Base-by-base conservation (phyloP, 2,329 filamentous ascomycete species). In the Cryphonectria carpinicola region DNA sequence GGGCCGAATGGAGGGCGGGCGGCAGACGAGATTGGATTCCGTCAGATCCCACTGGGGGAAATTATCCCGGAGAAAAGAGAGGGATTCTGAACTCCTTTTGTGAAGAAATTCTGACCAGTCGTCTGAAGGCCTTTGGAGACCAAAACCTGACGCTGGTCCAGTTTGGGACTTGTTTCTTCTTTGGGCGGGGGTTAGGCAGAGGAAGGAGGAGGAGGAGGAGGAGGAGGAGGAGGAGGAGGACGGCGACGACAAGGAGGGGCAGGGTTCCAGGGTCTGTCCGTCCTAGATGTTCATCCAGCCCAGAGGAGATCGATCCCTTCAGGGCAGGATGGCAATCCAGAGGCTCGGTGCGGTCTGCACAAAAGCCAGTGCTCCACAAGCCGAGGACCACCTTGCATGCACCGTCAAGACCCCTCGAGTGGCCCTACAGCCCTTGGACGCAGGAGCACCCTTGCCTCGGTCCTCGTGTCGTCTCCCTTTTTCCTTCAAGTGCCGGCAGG, bases 1-100 rank as follows among this genome's bases (percentile, higher is more conserved):
- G 70, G 65, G 65, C 49, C 17, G 32, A 41, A 58, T 66, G 46
- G 32, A 43, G 28, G 22, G 65, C 54, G 56, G 54, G 56, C 37
- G 37, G 41, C 62, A 70, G 66, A 69, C 66, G 71, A 69, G 62
- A 71, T 72, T 71, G 69, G 70, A 69, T 70, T 72, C 65, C 61
- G 71, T 66, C 67, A 72, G 68, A 65, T 68, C 60, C 46, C 67
- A 65, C 67, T 67, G 65, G 56, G 61, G 56, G 54, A 61, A 60
- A 61, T 66, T 65, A 46, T 66, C 32, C 37, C 62, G 39, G 25
- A 46, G 65, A 52, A 52, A 58, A 65, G 14, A 46, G 41, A 32
- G 61, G 39, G 61, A 25, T 25, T 14, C 19, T 32, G 39, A 28
- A 54, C 32, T 58, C 64, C 64, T 58, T 67, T 39, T 58, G 54